phyloP scores from a whole-genome alignment of 345 rosid genomes.

The Eutrema yunnanense region DNA sequence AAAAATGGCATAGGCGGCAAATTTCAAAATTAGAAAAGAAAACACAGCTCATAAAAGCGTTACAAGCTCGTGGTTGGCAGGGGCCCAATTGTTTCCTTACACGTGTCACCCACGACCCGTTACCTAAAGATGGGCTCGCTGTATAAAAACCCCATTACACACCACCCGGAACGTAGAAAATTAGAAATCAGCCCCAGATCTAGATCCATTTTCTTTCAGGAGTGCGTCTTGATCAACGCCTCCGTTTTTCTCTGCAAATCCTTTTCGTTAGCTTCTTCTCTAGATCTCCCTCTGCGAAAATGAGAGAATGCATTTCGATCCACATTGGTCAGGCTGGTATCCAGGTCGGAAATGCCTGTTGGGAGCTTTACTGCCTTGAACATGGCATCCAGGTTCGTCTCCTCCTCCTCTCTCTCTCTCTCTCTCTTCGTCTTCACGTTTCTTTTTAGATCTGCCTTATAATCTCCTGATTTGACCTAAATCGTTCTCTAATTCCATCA shows the following conservation, averaged over 20 bases:
- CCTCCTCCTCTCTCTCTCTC: not conserved
- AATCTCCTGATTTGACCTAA: not conserved
- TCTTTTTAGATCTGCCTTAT: not conserved
- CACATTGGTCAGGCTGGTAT: slow-evolving; percentile 56
- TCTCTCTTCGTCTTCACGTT: not conserved
- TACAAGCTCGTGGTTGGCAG: not conserved
- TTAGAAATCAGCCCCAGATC: not conserved
- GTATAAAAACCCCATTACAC: not conserved
- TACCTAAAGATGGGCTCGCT: not conserved
- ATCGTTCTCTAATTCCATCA: not conserved
- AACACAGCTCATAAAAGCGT: not conserved
- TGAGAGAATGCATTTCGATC: slow-evolving; percentile 50
- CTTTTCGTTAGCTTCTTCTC: not conserved
- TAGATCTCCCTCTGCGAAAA: slow-evolving; percentile 13
- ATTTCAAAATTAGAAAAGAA: slow-evolving; percentile 1
- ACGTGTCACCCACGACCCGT: not conserved
- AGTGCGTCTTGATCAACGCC: slow-evolving; percentile 13
- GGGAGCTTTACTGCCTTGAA: slow-evolving; percentile 40
- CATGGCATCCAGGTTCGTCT: slow-evolving; percentile 36
- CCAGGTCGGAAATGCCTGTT: slow-evolving; percentile 49
- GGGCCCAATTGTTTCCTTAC: not conserved
- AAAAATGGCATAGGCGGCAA: not conserved
- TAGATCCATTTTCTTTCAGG: not conserved
- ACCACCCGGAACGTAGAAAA: not conserved
- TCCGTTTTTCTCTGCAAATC: not conserved